These are phyloP conservation scores for Zygosaccharomyces pseudobailii DNA, from an alignment of 1,139 yeast species.

Conservation along the genomic window DNA sequence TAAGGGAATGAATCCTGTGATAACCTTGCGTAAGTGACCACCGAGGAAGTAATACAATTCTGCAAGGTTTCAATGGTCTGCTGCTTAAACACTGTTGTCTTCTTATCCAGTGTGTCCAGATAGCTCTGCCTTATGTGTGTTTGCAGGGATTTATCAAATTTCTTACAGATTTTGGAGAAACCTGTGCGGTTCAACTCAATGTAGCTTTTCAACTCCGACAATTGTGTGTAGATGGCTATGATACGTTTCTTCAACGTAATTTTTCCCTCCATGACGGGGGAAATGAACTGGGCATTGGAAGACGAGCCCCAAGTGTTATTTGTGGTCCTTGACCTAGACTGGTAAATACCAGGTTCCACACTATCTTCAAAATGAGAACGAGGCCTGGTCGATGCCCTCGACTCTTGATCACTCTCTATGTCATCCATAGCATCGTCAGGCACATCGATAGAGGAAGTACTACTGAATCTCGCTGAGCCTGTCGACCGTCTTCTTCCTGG, in stretches of 20 bases:
- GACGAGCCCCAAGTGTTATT: constrained; percentile 10
- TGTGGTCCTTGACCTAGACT: constrained; percentile 18
- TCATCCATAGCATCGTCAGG: constrained; percentile 16
- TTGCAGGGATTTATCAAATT: constrained; percentile 78
- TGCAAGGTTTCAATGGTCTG: constrained; percentile 44
- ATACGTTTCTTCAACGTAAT: constrained; percentile 67
- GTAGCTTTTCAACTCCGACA: constrained; percentile 80
- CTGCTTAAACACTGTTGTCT: constrained; percentile 44
- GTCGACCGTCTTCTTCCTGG: constrained; percentile 10
- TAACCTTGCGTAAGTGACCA: constrained; percentile 44
- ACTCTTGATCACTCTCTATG: constrained; percentile 2
- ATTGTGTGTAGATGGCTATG: constrained; percentile 60
- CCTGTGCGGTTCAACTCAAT: constrained; percentile 83
- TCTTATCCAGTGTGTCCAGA: constrained; percentile 38
- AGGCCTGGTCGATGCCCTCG: constrained; percentile 11
- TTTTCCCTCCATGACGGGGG: constrained; percentile 33
- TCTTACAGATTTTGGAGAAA: constrained; percentile 80
- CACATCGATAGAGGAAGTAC: constrained; percentile 13
- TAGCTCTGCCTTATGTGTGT: constrained; percentile 54
- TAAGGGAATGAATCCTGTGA: constrained; percentile 22
- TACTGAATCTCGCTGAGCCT: constrained; percentile 13
- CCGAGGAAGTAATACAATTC: constrained; percentile 38
- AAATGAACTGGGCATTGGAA: constrained; percentile 8
- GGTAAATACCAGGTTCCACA: constrained; percentile 11
- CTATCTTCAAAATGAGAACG: constrained; percentile 15